phyloP scores from a whole-genome alignment of 208 protist genomes.

The Trypanosoma congolense region DNA sequence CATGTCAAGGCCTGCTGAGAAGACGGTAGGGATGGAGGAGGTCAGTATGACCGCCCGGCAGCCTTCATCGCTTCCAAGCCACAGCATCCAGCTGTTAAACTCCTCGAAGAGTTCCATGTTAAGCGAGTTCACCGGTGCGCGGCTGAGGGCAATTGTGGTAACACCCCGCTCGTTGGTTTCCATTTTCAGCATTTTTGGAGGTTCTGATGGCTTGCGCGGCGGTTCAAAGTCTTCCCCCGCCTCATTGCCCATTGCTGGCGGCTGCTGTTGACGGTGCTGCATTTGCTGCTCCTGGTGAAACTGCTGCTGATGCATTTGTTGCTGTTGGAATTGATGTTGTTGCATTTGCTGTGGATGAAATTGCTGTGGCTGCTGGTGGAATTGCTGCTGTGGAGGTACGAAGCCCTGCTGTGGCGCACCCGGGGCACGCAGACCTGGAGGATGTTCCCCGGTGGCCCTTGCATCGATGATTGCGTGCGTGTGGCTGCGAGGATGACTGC shows the following conservation, averaged over 20 bases:
- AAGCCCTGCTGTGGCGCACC: not conserved
- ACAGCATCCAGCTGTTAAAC: slow-evolving; percentile 80
- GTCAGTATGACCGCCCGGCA: slow-evolving; percentile 65
- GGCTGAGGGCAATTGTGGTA: slow-evolving; percentile 44
- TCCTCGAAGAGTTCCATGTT: slow-evolving; percentile 71
- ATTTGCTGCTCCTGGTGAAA: not conserved
- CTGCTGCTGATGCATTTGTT: not conserved
- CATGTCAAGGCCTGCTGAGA: slow-evolving; percentile 74
- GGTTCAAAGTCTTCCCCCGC: slow-evolving; percentile 43
- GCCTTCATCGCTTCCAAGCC: slow-evolving; percentile 72
- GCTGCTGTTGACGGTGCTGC: slow-evolving; percentile 5
- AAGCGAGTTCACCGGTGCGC: slow-evolving; percentile 65
- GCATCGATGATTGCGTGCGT: not conserved
- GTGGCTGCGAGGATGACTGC: not conserved
- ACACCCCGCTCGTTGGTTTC: slow-evolving; percentile 57
- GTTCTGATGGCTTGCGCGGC: slow-evolving; percentile 60
- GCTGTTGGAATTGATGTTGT: not conserved
- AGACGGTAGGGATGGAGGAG: slow-evolving; percentile 69
- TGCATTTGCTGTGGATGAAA: not conserved
- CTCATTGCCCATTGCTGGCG: not conserved
- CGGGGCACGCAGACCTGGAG: slow-evolving; percentile 16
- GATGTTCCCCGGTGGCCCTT: slow-evolving; percentile 25
- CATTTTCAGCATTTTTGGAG: slow-evolving; percentile 66
- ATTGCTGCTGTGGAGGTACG: slow-evolving; percentile 10
- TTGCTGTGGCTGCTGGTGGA: not conserved